Conservation (phyloP, 1,284 basidiomycete genomes). For the Athelia sp. region DNA sequence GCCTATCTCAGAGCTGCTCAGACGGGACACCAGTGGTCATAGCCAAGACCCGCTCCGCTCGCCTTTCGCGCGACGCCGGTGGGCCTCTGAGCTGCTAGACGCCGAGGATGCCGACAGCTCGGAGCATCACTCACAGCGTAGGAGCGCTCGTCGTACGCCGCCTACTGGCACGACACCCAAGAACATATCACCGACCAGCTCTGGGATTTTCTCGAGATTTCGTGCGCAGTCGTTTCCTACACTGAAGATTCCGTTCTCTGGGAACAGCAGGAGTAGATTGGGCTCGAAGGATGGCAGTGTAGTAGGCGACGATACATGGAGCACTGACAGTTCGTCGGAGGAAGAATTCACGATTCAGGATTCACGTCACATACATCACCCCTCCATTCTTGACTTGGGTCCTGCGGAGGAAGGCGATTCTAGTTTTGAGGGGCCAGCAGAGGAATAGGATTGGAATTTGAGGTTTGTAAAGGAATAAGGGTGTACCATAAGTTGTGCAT, state of each 20-base stretch:
- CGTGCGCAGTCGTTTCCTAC: conserved; percentile 47
- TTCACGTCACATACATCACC: background rate
- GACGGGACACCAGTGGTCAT: conserved; percentile 16
- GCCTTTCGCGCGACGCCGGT: conserved; percentile 37
- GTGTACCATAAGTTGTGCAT: too few relatives aligned
- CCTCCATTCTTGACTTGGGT: background rate
- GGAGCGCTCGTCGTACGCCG: conserved; percentile 8
- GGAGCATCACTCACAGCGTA: conserved; percentile 8
- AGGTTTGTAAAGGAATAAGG: too few relatives aligned
- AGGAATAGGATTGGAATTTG: too few relatives aligned
- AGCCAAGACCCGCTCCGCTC: conserved; percentile 33
- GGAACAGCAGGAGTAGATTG: conserved; percentile 24
- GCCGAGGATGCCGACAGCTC: conserved; percentile 10
- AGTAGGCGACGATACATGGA: conserved; percentile 43
- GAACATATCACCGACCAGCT: conserved; percentile 8
- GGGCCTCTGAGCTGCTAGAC: conserved; percentile 39
- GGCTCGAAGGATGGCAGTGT: conserved; percentile 17
- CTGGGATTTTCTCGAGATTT: conserved; percentile 40
- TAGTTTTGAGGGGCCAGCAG: too few relatives aligned
- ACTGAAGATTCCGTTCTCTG: conserved; percentile 40
- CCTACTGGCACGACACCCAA: conserved; percentile 19
- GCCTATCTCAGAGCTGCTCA: conserved; percentile 17
- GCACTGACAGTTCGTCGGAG: conserved; percentile 64
- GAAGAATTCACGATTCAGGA: conserved; percentile 36
- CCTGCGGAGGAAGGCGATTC: background rate